Conservation (phyloP, 148 eudicot genomes). For the Pouteria glomerata region DNA sequence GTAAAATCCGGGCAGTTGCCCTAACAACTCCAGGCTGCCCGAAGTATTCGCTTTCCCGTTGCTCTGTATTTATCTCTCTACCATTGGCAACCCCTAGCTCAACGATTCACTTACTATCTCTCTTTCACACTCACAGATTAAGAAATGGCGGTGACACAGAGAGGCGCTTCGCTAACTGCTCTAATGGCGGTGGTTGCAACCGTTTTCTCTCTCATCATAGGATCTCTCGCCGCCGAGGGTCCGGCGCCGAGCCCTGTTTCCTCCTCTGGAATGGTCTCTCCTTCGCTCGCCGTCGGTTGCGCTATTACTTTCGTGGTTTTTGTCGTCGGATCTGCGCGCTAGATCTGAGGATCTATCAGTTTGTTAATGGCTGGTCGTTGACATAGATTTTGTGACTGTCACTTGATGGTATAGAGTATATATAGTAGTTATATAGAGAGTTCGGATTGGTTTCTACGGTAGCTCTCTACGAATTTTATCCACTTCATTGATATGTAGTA, state of each 20-base stretch:
- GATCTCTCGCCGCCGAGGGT: conserved; percentile 42
- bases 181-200: conserved; percentile 21
- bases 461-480: not conserved
- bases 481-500: not conserved
- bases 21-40: not conserved
- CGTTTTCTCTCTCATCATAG: conserved; percentile 27
- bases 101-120: not conserved
- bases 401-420: no score
- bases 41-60: not conserved
- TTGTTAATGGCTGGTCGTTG: not conserved
- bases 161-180: conserved; percentile 7
- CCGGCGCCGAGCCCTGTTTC: conserved; percentile 64
- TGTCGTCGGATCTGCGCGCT: conserved; percentile 42
- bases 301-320: conserved; percentile 19
- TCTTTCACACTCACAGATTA: not conserved
- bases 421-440: not conserved
- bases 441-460: not conserved
- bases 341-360: conserved; percentile 23
- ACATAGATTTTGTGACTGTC: not conserved
- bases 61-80: not conserved
- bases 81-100: not conserved
- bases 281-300: conserved; percentile 35
- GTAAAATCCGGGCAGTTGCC: conserved; percentile 13
- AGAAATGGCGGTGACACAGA: conserved; percentile 32
- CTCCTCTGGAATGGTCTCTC: conserved; percentile 33